A percentile compares a stretch with the other conserved stretches of the same genome.
These are phyloP conservation scores for Erodium maritimum DNA, from an alignment of 345 rosid species.

Conservation along the genomic window DNA sequence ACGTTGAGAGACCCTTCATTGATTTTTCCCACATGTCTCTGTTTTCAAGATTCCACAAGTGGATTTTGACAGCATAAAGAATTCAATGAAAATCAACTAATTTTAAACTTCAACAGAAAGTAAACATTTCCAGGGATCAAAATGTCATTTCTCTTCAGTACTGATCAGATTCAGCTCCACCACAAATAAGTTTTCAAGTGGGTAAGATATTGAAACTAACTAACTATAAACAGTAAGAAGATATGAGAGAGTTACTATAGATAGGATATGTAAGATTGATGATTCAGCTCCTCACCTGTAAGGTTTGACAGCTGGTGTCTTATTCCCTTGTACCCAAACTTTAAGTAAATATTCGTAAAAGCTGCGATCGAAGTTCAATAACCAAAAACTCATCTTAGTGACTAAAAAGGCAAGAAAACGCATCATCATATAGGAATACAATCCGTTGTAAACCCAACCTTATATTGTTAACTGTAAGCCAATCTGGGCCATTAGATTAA, in stretches of 20 bases:
- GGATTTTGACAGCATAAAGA: conserved; percentile 3
- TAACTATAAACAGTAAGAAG: too few species aligned
- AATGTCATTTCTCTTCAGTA: too few species aligned
- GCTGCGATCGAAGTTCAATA: conserved; percentile 30
- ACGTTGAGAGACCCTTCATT: conserved; percentile 79
- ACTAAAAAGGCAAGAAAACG: background rate
- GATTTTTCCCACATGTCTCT: conserved; percentile 99
- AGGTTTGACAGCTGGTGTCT: conserved; percentile 54
- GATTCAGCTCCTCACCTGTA: conserved; percentile 47
- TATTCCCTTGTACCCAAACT: conserved; percentile 95
- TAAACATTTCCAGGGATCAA: too few species aligned
- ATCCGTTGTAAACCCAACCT: too few species aligned
- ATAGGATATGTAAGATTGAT: background rate
- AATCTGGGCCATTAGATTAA: too few species aligned
- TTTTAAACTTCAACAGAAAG: too few species aligned
- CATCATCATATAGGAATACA: background rate
- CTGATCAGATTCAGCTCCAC: too few species aligned
- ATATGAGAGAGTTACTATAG: too few species aligned
- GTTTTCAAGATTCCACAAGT: conserved; percentile 15
- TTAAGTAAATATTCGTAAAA: conserved; percentile 96
- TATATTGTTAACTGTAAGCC: too few species aligned
- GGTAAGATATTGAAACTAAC: too few species aligned
- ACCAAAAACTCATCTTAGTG: conserved; percentile 2
- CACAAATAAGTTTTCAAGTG: too few species aligned
- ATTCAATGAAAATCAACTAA: background rate